Conservation (phyloP, 2,329 filamentous ascomycete genomes). For the Penicillium sp. region DNA sequence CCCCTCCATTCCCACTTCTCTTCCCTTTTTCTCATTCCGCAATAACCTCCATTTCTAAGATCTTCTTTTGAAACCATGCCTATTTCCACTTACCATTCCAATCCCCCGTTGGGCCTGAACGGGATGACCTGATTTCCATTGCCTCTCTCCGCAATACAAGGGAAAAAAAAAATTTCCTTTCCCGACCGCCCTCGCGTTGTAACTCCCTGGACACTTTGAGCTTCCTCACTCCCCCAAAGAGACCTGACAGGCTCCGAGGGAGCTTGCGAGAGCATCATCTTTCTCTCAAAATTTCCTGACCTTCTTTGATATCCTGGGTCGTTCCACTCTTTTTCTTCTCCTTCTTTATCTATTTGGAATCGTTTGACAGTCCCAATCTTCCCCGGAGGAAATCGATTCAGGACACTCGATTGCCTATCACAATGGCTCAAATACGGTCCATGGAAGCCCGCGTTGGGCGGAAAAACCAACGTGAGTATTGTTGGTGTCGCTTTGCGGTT, state of each 20-base stretch:
- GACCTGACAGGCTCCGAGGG: conserved; percentile 23
- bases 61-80: conserved; percentile 37
- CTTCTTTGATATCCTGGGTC: background rate
- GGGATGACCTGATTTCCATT: conserved; percentile 37
- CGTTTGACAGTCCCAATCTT: background rate
- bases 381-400: conserved; percentile 4
- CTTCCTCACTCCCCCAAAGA: conserved; percentile 12
- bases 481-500: conserved; percentile 4
- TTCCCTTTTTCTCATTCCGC: conserved; percentile 17
- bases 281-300: background rate
- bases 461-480: conserved; percentile 51
- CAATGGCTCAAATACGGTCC: conserved; percentile 45
- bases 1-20: conserved; percentile 25
- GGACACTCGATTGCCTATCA: conserved; percentile 16
- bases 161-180: conserved; percentile 30
- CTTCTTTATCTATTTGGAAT: conserved; percentile 7
- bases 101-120: conserved; percentile 49
- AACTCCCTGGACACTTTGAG: conserved; percentile 7
- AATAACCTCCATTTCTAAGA: conserved; percentile 25
- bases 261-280: conserved; percentile 18
- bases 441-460: conserved; percentile 51
- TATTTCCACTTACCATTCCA: conserved; percentile 33
- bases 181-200: conserved; percentile 30
- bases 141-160: conserved; percentile 15
- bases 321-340: conserved; percentile 8